Evolutionary conservation across 768 basidiomycete species (phyloP).

Genomic region (Thelephora ganbajun): DNA sequence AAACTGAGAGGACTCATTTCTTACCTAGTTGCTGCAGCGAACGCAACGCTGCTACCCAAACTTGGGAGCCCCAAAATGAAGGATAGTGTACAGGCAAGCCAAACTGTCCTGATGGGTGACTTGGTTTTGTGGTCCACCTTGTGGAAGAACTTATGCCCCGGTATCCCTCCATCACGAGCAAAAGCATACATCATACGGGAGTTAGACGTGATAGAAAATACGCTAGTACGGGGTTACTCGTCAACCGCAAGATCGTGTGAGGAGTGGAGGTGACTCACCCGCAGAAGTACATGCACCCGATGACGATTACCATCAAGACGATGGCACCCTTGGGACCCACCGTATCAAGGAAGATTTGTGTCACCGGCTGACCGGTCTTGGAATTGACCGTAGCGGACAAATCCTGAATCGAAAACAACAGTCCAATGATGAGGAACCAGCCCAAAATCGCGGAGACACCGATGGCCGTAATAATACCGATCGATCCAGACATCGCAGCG

Average conservation of each 20-base stretch:
- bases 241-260: not conserved
- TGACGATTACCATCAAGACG: constrained; percentile 43
- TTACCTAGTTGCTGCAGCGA: constrained; percentile 29
- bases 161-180: constrained; percentile 60
- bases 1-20: too few species aligned
- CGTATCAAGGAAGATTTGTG: constrained; percentile 68
- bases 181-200: constrained; percentile 80
- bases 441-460: constrained; percentile 60
- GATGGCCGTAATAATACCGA: constrained; percentile 59
- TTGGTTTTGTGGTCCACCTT: constrained; percentile 43
- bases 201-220: constrained; percentile 68
- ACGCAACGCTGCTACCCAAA: constrained; percentile 60
- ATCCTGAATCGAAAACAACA: constrained; percentile 70
- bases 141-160: constrained; percentile 52
- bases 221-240: constrained; percentile 21
- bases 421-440: constrained; percentile 59
- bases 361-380: constrained; percentile 52
- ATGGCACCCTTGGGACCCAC: constrained; percentile 65
- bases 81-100: constrained; percentile 66
- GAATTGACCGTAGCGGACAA: constrained; percentile 38
- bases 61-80: constrained; percentile 66
- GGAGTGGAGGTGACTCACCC: not conserved
- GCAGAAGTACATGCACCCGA: not conserved
- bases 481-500: constrained; percentile 42
- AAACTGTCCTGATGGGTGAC: constrained; percentile 58